Evolutionary conservation across 306 rosid genomes (phyloP), one percentile per base, ranked within the genome.

Genomic region (Potentilla sterilis): DNA sequence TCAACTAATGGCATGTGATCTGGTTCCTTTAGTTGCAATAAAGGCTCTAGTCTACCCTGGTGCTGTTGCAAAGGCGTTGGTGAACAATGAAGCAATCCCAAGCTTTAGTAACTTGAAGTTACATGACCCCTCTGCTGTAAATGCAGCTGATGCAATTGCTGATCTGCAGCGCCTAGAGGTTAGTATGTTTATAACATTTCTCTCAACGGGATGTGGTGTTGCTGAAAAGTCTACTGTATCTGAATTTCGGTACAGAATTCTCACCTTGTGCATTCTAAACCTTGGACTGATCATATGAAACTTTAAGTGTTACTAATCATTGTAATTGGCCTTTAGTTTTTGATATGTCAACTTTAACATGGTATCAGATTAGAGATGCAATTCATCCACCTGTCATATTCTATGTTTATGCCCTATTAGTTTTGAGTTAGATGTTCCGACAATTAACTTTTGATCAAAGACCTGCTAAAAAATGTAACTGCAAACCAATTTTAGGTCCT

Each of bases 121-220:
- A 32, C 49, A 82, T 77, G 76, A 86, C 22, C 75, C 83, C 78
- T 81, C 79, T 64, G 14, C 68, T 67, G 22, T 75, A n/a, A 83
- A 80, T 66, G 22, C 78, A 6, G 69, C 80, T 64, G 75, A 82
- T 59, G 72, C 84, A 13, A 37, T 46, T 18, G 82, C 89, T 67
- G 91, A 88, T 86, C 91, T 94, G 21, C 88, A 85, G 38, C 91
- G 81, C 80, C 82, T 93, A 21, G 98, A 93, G 98, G 97, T 93
- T 67, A 13, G 81, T 81, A 21, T 52, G 9, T 77, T 37, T 18
- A 21, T 28, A 41, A 43, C 42, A 63, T 66, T 37, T 40, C 15
- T 71, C 35, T 37, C 48, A 54, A 6, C 44, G 22, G 22, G 35
- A 55, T 22, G 47, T 72, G 16, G 19, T 51, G 24, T 70, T 34